Base-by-base conservation (phyloP, 2,329 filamentous ascomycete species). In the Scopulariopsis brevicaulis region DNA sequence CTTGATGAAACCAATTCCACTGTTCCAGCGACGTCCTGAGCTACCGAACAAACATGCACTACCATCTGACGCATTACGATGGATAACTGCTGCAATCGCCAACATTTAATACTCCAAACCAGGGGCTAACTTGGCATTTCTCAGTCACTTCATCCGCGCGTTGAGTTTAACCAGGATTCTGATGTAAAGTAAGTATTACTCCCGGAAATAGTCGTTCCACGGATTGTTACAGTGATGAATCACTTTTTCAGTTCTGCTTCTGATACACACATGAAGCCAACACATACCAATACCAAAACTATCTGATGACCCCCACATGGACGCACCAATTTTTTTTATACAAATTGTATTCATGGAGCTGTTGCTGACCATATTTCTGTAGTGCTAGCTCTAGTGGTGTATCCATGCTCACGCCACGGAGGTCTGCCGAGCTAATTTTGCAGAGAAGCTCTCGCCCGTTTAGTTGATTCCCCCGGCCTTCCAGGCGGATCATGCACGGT, bases 191-290 rank as follows among this genome's bases (percentile, higher is more conserved):
- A 50, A 50, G 46, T 50, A 50, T 50, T 18, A 14, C n/a, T 22
- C 20, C 20, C 14, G 20, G 20, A 12, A 24, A 50, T 22, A 50
- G 22, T 22, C 20, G 20, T 11, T 14, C 11, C n/a, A 48, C 46
- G 11, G 3, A 24, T 11, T 20, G 12, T 10, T 20, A 24, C 28
- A 67, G 77, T 86, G 84, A 87, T 87, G 84, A 87, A 74, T 6
- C 83, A 75, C 73, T 65, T 63, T 74, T 75, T 76, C 84, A 87
- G 84, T 87, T 87, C 84, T 87, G 84, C 84, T 87, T 80, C 84
- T 87, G 84, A 87, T 82, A 65, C 67, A 70, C 64, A 4, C 71
- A 74, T 86, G 83, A 85, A 80, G 84, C 85, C 48, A 61, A 53
- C 70, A 74, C 20, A 28, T 32, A 32, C 28, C 28, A 75, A 77